Conservation (phyloP, 1,139 yeast genomes). For the Lodderomyces orthopsilosis region DNA sequence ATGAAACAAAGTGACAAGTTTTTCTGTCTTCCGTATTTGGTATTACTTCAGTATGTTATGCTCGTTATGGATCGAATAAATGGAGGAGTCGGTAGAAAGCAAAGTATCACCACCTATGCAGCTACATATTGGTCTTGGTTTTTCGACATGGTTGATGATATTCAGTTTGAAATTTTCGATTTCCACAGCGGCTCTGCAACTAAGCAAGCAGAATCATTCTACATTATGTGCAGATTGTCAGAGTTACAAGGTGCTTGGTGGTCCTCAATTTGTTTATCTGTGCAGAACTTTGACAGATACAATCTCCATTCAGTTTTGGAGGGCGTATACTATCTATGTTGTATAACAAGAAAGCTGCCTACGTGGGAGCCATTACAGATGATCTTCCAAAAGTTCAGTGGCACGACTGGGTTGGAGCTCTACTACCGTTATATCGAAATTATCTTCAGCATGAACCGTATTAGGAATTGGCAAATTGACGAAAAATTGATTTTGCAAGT, state of each 20-base stretch:
- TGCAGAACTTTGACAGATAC: slow-evolving; percentile 3
- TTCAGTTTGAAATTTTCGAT: slow-evolving; percentile 9
- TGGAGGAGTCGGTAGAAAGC: background rate
- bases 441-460: slow-evolving; percentile 26
- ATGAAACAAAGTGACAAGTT: slow-evolving; percentile 3
- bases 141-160: slow-evolving; percentile 11
- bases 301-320: slow-evolving; percentile 11
- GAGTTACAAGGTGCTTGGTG: slow-evolving; percentile 10
- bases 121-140: slow-evolving; percentile 15
- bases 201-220: slow-evolving; percentile 15
- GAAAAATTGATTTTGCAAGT: slow-evolving; percentile 32
- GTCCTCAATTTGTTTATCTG: slow-evolving; percentile 8
- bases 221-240: slow-evolving; percentile 9
- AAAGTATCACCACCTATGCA: background rate
- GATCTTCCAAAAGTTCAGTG: slow-evolving; percentile 9
- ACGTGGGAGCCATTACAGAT: slow-evolving; percentile 13
- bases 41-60: slow-evolving; percentile 21
- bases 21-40: slow-evolving; percentile 22
- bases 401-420: slow-evolving; percentile 10
- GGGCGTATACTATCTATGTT: slow-evolving; percentile 15
- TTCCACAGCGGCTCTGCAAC: slow-evolving; percentile 5
- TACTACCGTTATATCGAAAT: slow-evolving; percentile 31
- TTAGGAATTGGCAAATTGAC: slow-evolving; percentile 36
- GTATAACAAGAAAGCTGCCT: slow-evolving; percentile 4
- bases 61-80: slow-evolving; percentile 10